Percentiles rank a stretch among this genome's conserved stretches.
Evolutionary conservation across 2,329 filamentous ascomycete species (phyloP).

Genomic region (Colletotrichum musae): DNA sequence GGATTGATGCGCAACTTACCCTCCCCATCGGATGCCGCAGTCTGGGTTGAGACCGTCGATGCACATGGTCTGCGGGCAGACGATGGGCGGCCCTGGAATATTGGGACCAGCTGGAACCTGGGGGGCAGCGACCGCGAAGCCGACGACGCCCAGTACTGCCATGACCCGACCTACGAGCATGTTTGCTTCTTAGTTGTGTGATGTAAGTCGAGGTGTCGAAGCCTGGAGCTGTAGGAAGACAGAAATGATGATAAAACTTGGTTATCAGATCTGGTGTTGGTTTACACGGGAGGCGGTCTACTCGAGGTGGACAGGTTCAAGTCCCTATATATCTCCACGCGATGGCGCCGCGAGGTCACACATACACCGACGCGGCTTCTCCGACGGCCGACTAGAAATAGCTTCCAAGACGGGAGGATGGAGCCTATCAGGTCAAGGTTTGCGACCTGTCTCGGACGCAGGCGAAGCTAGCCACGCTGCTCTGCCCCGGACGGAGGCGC

Average conservation of each 20-base stretch:
- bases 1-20: conserved; percentile 41
- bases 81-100: neutral
- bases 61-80: conserved; percentile 44
- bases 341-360: neutral
- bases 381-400: conserved; percentile 7
- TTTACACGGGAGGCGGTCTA: neutral
- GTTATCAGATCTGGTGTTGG: neutral
- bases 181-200: neutral
- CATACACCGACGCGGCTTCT: conserved; percentile 1
- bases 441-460: conserved; percentile 22
- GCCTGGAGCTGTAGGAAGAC: no score
- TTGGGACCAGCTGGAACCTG: conserved; percentile 4
- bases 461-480: conserved; percentile 2
- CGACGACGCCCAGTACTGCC: conserved; percentile 19
- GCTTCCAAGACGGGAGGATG: conserved; percentile 27
- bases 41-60: conserved; percentile 46
- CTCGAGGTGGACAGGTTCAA: neutral
- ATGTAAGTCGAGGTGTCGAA: neutral
- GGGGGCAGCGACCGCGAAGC: conserved; percentile 30
- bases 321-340: conserved; percentile 28
- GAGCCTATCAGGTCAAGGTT: conserved; percentile 23
- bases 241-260: neutral
- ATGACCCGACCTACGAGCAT: conserved; percentile 32
- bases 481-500: neutral
- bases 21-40: conserved; percentile 47